Evolutionary conservation across 148 eudicot species (phyloP).

Genomic region (Vaccinium darrowii): DNA sequence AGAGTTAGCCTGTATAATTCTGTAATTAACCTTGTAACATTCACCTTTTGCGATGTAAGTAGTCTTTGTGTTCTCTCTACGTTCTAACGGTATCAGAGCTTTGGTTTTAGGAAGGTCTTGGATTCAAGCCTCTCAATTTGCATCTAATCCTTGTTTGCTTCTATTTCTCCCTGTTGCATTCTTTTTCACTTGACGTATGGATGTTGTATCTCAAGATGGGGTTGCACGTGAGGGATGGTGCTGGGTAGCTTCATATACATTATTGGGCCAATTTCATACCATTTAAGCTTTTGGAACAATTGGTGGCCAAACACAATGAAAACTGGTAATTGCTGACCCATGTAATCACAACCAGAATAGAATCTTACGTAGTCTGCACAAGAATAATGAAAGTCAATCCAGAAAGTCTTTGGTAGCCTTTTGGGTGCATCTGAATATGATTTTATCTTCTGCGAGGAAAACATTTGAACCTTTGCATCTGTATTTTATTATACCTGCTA

Average conservation of each 20-base stretch:
- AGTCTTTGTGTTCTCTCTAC: background rate
- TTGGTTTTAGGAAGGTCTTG: background rate
- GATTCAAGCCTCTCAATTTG: background rate
- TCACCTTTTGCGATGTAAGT: background rate
- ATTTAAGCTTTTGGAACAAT: background rate
- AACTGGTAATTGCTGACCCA: background rate
- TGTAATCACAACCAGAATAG: background rate
- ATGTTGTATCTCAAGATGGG: slow-evolving; percentile 3
- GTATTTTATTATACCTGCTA: background rate
- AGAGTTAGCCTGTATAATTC: background rate
- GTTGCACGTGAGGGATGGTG: background rate
- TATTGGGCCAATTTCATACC: background rate
- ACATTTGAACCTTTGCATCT: background rate
- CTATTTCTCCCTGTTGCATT: background rate
- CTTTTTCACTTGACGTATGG: background rate
- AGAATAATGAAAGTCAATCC: background rate
- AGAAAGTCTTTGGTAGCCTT: background rate
- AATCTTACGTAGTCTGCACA: background rate
- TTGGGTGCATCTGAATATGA: background rate
- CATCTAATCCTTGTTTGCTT: background rate
- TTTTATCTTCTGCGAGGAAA: background rate
- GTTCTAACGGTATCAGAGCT: background rate
- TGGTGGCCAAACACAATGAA: background rate
- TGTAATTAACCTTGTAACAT: background rate
- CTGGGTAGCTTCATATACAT: background rate